Percentiles rank a stretch among this genome's conserved stretches.
These are phyloP conservation scores for Ailanthus altissimus DNA, from an alignment of 345 rosid genomes.

Conservation along the genomic window DNA sequence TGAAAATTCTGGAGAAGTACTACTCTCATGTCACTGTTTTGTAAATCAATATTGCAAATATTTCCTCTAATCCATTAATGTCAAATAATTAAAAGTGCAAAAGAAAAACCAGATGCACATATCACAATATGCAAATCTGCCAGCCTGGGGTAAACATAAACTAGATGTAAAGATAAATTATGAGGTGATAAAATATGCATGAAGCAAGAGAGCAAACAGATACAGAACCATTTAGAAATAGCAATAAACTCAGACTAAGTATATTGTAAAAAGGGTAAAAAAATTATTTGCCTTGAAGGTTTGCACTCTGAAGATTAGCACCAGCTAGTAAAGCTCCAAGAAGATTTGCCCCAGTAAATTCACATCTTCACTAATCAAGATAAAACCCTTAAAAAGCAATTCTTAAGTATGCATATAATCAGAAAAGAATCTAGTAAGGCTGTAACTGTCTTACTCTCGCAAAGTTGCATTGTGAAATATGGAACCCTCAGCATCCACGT, in stretches of 20 bases:
- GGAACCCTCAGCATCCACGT: slow-evolving; percentile 79
- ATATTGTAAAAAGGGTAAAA: background rate
- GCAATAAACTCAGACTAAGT: background rate
- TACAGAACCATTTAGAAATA: background rate
- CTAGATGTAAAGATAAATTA: background rate
- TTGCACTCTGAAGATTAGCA: slow-evolving; percentile 93
- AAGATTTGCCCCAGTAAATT: slow-evolving; percentile 86
- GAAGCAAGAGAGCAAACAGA: background rate
- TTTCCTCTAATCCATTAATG: background rate
- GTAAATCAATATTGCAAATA: background rate
- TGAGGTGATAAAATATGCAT: background rate
- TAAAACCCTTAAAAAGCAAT: slow-evolving; percentile 26
- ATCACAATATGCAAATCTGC: background rate
- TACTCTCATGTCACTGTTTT: background rate
- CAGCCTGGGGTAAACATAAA: background rate
- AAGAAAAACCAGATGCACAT: background rate
- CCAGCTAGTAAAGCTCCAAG: slow-evolving; percentile 87
- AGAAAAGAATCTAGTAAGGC: slow-evolving; percentile 1
- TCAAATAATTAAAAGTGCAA: background rate
- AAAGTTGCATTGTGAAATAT: slow-evolving; percentile 88
- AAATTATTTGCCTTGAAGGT: slow-evolving; percentile 63
- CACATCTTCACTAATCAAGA: slow-evolving; percentile 80
- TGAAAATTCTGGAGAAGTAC: background rate
- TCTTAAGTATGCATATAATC: background rate
- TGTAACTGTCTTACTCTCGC: slow-evolving; percentile 72